Evolutionary conservation across 495 filamentous ascomycete genomes (phyloP).

Genomic region (Letharia lupina): DNA sequence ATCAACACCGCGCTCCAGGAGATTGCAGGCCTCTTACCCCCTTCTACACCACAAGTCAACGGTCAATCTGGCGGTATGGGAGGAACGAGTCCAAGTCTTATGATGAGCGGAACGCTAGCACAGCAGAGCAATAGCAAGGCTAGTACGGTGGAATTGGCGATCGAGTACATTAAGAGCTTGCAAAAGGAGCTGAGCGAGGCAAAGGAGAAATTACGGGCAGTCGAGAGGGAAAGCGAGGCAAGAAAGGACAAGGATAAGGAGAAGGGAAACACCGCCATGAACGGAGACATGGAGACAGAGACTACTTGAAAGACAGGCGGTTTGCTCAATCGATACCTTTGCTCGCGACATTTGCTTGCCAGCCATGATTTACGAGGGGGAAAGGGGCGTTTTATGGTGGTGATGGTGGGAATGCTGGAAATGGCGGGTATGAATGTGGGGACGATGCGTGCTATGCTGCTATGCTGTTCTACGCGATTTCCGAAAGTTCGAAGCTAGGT

Average conservation of each 20-base stretch:
- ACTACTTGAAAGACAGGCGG: neutral
- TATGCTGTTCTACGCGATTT: neutral
- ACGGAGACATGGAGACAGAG: neutral
- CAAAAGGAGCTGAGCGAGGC: conserved; percentile 64
- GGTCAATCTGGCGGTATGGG: conserved; percentile 35
- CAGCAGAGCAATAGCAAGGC: conserved; percentile 76
- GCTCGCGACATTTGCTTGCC: neutral
- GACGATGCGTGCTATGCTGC: neutral
- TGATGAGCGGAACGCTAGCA: conserved; percentile 34
- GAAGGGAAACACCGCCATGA: neutral
- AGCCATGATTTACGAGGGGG: neutral
- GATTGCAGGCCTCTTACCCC: conserved; percentile 74
- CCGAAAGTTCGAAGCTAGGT: neutral
- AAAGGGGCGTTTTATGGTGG: conserved; percentile 1
- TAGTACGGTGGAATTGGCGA: conserved; percentile 90
- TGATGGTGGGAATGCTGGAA: conserved; percentile 2
- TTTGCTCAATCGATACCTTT: neutral
- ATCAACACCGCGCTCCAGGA: conserved; percentile 93
- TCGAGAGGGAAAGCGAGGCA: conserved; percentile 36
- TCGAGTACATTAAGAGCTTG: conserved; percentile 85
- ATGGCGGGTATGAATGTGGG: neutral
- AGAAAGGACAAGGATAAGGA: neutral
- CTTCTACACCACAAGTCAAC: conserved; percentile 31
- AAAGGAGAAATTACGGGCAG: conserved; percentile 53
- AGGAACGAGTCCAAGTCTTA: conserved; percentile 26